Percentiles rank a stretch among this genome's conserved stretches.
Evolutionary conservation across 2,329 filamentous ascomycete genomes (phyloP).

Genomic region (Trichoderma sp.): DNA sequence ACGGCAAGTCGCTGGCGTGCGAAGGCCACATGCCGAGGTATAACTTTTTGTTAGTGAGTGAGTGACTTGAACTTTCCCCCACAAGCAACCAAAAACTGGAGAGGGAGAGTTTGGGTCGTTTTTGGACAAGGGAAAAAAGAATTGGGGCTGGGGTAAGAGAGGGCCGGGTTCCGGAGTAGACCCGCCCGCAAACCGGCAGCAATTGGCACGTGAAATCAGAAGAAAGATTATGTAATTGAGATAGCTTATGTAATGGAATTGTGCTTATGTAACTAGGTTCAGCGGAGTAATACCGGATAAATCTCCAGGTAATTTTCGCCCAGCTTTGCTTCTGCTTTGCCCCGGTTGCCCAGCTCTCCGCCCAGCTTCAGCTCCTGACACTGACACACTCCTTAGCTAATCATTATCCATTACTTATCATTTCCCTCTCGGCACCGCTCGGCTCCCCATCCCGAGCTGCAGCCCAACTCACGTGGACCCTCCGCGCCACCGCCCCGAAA

Average conservation of each 20-base stretch:
- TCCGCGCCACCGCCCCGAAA: background rate
- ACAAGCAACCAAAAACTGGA: background rate
- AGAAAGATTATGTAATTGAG: too few relatives aligned
- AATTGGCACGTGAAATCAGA: background rate
- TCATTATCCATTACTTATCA: background rate
- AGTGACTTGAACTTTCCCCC: background rate
- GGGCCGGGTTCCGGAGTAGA: slow-evolving; percentile 3
- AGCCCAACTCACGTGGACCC: slow-evolving; percentile 8
- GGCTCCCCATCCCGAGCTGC: slow-evolving; percentile 1
- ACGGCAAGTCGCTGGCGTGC: background rate
- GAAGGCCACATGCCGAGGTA: slow-evolving; percentile 12
- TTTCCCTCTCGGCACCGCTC: background rate
- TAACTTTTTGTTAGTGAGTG: background rate
- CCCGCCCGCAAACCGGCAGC: background rate
- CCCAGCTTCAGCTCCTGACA: background rate
- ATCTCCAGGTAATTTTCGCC: background rate
- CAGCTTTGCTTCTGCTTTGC: background rate
- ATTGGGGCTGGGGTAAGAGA: background rate
- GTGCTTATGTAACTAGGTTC: background rate
- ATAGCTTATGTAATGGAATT: background rate
- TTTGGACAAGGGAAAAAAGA: background rate
- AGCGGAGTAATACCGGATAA: background rate
- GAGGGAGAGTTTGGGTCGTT: background rate
- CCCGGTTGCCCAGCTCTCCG: background rate
- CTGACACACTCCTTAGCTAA: background rate